Evolutionary conservation across 2,329 filamentous ascomycete genomes (phyloP).

Genomic region (Aspergillus chevalieri): DNA sequence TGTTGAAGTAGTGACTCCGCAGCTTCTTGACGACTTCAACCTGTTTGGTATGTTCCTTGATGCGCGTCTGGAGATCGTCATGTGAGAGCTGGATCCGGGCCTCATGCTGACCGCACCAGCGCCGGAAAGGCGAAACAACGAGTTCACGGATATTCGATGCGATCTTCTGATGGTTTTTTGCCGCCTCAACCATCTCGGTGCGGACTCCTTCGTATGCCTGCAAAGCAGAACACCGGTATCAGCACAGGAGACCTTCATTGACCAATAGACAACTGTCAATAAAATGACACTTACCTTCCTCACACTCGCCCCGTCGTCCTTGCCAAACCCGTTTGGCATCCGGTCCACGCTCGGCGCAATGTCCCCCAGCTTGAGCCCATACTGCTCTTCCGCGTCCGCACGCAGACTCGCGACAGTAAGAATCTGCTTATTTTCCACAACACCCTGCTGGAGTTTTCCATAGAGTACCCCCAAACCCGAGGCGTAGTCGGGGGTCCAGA

Average conservation of each 20-base stretch:
- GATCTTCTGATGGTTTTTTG: slow-evolving; percentile 89
- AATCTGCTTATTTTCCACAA: slow-evolving; percentile 90
- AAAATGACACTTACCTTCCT: slow-evolving; percentile 63
- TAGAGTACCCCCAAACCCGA: slow-evolving; percentile 93
- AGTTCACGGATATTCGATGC: slow-evolving; percentile 93
- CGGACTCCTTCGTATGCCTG: slow-evolving; percentile 93
- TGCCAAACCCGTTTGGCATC: slow-evolving; percentile 73
- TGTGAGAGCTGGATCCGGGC: slow-evolving; percentile 86
- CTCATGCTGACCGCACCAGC: slow-evolving; percentile 95
- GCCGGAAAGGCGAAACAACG: slow-evolving; percentile 86
- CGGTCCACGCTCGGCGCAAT: slow-evolving; percentile 79
- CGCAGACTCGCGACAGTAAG: slow-evolving; percentile 87
- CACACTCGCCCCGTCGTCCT: slow-evolving; percentile 92
- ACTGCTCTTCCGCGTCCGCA: slow-evolving; percentile 89
- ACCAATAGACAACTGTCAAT: background rate
- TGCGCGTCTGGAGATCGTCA: slow-evolving; percentile 82
- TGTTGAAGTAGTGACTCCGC: slow-evolving; percentile 96
- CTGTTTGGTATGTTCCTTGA: slow-evolving; percentile 91
- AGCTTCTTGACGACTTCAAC: slow-evolving; percentile 86
- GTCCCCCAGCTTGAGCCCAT: slow-evolving; percentile 71
- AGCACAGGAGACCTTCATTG: background rate
- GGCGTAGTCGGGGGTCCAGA: slow-evolving; percentile 97
- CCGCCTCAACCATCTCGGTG: slow-evolving; percentile 83
- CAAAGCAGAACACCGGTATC: background rate
- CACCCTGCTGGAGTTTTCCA: slow-evolving; percentile 91